Evolutionary conservation across 495 filamentous ascomycete species (phyloP), one percentile per base, ranked within the genome.

Genomic region (Pyrenula massariospora): DNA sequence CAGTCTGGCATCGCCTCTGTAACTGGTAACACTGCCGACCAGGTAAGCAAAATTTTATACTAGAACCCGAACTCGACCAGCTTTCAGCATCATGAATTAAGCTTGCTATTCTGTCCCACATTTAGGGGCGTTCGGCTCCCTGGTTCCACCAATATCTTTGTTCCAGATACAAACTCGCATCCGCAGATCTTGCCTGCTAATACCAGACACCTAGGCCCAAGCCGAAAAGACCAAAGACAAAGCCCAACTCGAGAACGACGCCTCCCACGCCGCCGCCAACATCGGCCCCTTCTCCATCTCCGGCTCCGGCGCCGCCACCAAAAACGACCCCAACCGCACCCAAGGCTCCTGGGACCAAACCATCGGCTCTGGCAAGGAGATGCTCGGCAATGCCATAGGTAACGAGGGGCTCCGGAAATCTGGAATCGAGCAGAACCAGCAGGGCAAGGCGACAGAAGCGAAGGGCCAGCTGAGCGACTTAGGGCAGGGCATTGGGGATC

Each of bases 291-390:
- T 84, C 57, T 53, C 70, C 12, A 81, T 81, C 19, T 84, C 85
- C 22, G 72, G 82, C 52, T 80, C 84, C 2, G 91, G 88, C 49
- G 84, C 82, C 51, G 73, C 88, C 54, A 81, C 86, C 47, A 74
- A 80, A 61, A 88, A 95, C 70, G 73, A 89, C 67, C 75, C 82
- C 8, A 73, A 91, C 69, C 87, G 91, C 59, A 66, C 74, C 19
- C 68, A 78, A 3, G 92, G 91, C 25, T 75, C 78, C 47, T 91
- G 86, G 81, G 88, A 95, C 73, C 91, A 97, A 72, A 93, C 87
- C 48, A 60, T 91, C 47, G 92, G 92, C 56, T 81, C 87, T 0
- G 84, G 80, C 48, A 97, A 97, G 79, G 89, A 96, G 65, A 74
- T 81, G 24, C 54, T 94, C 3, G 92, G 92, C 56, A 84, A 84